phyloP scores from a whole-genome alignment of 768 basidiomycete genomes.

The Mycena epipterygia region DNA sequence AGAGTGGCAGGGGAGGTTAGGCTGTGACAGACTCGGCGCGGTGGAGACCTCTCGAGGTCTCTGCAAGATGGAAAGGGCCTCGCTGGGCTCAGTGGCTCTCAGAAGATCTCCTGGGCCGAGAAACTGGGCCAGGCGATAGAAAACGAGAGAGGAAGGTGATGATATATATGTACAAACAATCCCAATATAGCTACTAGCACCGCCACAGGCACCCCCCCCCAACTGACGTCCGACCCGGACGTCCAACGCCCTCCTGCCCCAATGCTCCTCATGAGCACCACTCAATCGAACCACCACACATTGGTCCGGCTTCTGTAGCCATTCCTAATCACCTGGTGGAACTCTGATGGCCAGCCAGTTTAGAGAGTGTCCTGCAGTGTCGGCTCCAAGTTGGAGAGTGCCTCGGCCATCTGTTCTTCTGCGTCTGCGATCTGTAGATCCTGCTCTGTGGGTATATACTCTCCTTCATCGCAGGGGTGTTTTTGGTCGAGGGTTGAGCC shows the following conservation, averaged over 20 bases:
- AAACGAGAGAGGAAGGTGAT: neutral
- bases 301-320: slow-evolving; percentile 12
- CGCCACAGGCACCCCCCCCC: slow-evolving; percentile 22
- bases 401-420: slow-evolving; percentile 16
- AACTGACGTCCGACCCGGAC: slow-evolving; percentile 21
- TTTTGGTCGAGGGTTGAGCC: slow-evolving; percentile 36
- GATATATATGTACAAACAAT: neutral
- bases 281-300: slow-evolving; percentile 34
- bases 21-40: too few species aligned
- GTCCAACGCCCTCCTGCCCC: neutral
- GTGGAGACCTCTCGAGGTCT: too few species aligned
- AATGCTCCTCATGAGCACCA: slow-evolving; percentile 21
- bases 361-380: slow-evolving; percentile 17
- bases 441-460: slow-evolving; percentile 19
- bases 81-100: too few species aligned
- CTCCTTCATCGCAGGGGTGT: slow-evolving; percentile 26
- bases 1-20: too few species aligned
- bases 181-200: neutral
- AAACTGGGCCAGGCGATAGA: neutral
- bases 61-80: too few species aligned
- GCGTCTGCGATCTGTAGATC: neutral
- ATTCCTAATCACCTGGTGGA: neutral
- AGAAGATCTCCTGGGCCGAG: neutral
- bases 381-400: neutral
- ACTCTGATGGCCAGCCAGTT: slow-evolving; percentile 31